Percentiles rank a stretch among this genome's conserved stretches.
Conservation (phyloP, 2,329 filamentous ascomycete species). For the Zalaria sp. region DNA sequence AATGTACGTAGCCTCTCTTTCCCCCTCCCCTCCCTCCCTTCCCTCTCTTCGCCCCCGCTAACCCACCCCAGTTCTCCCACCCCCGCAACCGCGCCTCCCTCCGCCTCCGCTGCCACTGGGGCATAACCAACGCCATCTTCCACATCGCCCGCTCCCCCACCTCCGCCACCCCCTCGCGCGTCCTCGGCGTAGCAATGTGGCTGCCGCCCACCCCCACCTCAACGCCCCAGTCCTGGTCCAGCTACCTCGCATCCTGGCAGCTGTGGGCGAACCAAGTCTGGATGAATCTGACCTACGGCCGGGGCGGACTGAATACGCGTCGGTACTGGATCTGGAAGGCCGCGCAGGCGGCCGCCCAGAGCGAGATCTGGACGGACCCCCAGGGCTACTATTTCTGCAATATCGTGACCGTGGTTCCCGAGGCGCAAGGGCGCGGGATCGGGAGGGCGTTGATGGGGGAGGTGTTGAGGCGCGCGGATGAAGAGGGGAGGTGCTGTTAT, state of each 20-base stretch:
- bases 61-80: conserved; percentile 38
- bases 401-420: conserved; percentile 54
- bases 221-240: conserved; percentile 41
- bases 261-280: conserved; percentile 51
- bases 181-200: conserved; percentile 64
- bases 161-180: conserved; percentile 16
- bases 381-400: conserved; percentile 65
- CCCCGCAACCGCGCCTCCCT: conserved; percentile 49
- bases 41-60: conserved; percentile 27
- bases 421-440: conserved; percentile 51
- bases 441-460: conserved; percentile 49
- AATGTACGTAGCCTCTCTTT: conserved; percentile 37
- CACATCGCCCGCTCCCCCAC: conserved; percentile 47
- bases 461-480: conserved; percentile 50
- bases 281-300: conserved; percentile 55
- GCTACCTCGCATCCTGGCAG: conserved; percentile 45
- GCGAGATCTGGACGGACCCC: conserved; percentile 48
- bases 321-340: conserved; percentile 64
- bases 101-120: conserved; percentile 53
- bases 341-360: conserved; percentile 47
- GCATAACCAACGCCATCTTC: conserved; percentile 55
- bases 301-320: conserved; percentile 52
- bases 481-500: conserved; percentile 51
- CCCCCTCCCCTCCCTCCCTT: neutral
- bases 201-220: conserved; percentile 37